These are phyloP conservation scores for Tetrahymena malaccensis DNA, from an alignment of 73 alveolate species.

Conservation along the genomic window DNA sequence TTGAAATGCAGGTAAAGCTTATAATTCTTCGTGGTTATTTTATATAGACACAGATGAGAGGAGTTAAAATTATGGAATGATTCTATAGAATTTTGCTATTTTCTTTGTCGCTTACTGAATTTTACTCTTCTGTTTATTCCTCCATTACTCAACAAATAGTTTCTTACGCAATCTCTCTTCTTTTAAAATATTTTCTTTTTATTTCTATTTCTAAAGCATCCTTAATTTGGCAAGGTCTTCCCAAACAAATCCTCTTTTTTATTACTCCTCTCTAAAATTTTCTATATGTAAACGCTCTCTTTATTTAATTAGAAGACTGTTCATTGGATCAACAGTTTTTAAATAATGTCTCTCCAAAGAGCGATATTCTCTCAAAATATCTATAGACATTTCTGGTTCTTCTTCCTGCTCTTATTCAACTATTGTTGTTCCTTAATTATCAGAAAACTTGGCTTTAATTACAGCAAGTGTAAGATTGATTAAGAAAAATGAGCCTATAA, in stretches of 20 bases:
- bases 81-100: background rate
- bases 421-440: background rate
- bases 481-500: constrained; percentile 83
- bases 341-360: background rate
- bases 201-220: background rate
- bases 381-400: background rate
- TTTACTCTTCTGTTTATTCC: background rate
- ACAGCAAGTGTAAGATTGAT: constrained; percentile 85
- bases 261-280: background rate
- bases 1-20: background rate
- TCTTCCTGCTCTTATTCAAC: background rate
- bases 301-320: background rate
- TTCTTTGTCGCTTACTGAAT: background rate
- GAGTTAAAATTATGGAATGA: background rate
- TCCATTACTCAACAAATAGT: background rate
- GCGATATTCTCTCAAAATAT: background rate
- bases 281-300: background rate
- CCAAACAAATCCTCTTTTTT: background rate
- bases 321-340: background rate
- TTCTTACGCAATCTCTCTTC: background rate
- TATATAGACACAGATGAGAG: background rate
- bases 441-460: constrained; percentile 70
- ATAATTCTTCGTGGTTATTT: too few relatives aligned
- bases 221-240: background rate
- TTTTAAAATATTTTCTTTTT: background rate